A percentile compares a stretch with the other conserved stretches of the same genome.
These are phyloP conservation scores for Lolium perenne DNA, from an alignment of 176 grass and related monocot species.

Conservation along the genomic window DNA sequence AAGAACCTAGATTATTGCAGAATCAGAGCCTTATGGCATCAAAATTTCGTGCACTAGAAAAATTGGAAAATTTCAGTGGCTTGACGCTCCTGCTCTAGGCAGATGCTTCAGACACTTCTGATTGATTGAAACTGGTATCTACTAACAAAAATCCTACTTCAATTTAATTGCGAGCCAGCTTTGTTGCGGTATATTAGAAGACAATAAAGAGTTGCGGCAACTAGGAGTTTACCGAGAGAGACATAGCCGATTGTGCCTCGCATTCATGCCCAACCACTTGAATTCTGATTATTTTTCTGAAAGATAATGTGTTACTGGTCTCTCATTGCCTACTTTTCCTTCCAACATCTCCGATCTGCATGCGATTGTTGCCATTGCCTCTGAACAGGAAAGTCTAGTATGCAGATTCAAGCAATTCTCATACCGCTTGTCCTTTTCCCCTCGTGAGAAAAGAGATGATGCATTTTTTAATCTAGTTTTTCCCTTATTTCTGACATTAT, in stretches of 20 bases:
- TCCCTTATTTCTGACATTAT: background rate
- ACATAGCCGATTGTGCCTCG: background rate
- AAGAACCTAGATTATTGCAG: background rate
- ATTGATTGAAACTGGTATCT: background rate
- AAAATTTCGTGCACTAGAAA: background rate
- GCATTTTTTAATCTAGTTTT: background rate
- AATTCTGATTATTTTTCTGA: background rate
- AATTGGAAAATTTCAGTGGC: background rate
- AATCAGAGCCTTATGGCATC: background rate
- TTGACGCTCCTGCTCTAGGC: background rate
- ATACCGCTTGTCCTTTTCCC: background rate
- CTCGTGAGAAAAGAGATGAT: background rate
- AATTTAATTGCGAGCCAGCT: background rate
- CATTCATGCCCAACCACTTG: background rate
- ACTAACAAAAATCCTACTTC: background rate
- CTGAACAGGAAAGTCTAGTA: background rate
- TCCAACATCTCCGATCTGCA: background rate
- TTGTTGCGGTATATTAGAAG: background rate
- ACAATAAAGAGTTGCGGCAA: background rate
- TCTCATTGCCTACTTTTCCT: background rate
- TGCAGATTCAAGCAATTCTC: background rate
- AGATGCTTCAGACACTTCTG: background rate
- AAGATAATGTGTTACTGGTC: background rate
- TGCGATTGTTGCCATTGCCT: background rate
- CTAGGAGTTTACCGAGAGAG: background rate